Evolutionary conservation across 208 protist species (phyloP).

Genomic region (Leishmania major): DNA sequence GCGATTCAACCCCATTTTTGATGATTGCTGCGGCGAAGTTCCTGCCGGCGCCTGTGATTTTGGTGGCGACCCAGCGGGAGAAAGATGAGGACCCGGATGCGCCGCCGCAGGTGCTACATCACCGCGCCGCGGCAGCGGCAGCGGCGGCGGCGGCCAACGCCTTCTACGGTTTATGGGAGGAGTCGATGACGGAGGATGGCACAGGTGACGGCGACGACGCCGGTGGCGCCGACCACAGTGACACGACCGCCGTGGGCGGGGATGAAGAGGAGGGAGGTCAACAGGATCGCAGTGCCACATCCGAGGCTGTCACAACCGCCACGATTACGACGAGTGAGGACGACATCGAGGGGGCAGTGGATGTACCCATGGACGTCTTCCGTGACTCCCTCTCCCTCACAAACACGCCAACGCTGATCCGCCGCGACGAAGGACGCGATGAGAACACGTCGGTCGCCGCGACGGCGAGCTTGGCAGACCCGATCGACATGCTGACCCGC

Average conservation of each 20-base stretch:
- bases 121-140: background rate
- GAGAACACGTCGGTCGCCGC: conserved; percentile 20
- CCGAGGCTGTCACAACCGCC: background rate
- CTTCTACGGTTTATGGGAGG: background rate
- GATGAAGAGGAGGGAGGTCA: background rate
- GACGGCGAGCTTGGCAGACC: conserved; percentile 12
- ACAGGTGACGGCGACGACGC: background rate
- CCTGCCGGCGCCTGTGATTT: background rate
- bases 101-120: conserved; percentile 21
- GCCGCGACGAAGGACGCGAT: conserved; percentile 2
- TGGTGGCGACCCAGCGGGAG: conserved; percentile 2
- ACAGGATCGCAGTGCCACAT: background rate
- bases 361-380: conserved; percentile 30
- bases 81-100: conserved; percentile 23
- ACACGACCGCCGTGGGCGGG: background rate
- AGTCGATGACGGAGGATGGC: background rate
- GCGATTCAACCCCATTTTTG: background rate
- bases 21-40: background rate
- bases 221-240: background rate
- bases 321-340: conserved; percentile 4
- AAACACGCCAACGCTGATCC: conserved; percentile 23
- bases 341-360: conserved; percentile 11
- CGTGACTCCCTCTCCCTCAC: conserved; percentile 27
- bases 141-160: conserved; percentile 1
- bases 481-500: conserved; percentile 10